phyloP scores from a whole-genome alignment of 768 basidiomycete species.

The Phylloporus rhodoxanthus region DNA sequence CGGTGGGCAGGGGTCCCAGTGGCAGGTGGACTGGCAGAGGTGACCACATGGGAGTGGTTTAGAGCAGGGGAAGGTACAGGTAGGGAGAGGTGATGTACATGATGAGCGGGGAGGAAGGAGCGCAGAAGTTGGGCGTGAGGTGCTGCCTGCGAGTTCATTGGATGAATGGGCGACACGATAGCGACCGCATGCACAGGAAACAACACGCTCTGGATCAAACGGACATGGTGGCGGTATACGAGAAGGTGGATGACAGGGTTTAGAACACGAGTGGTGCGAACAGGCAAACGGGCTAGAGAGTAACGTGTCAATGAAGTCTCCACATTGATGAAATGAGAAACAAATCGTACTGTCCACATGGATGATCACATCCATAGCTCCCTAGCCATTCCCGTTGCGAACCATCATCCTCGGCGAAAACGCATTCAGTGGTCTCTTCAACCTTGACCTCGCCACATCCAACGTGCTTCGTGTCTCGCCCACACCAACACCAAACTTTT shows the following conservation, averaged over 20 bases:
- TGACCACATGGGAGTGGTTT: slow-evolving; percentile 72
- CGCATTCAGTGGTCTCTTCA: slow-evolving; percentile 32
- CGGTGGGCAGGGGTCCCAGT: slow-evolving; percentile 73
- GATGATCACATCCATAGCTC: slow-evolving; percentile 50
- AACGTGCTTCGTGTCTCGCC: slow-evolving; percentile 52
- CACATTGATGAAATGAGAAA: not conserved
- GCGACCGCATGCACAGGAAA: slow-evolving; percentile 80
- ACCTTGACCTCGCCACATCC: slow-evolving; percentile 61
- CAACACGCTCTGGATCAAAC: slow-evolving; percentile 58
- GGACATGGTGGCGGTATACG: slow-evolving; percentile 59
- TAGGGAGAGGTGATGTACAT: slow-evolving; percentile 77
- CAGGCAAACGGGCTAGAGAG: slow-evolving; percentile 61
- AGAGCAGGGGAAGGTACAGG: slow-evolving; percentile 64
- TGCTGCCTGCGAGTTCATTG: slow-evolving; percentile 12
- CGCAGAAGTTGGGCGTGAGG: not conserved
- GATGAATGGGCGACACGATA: slow-evolving; percentile 36
- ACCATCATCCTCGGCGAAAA: slow-evolving; percentile 24
- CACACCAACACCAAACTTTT: slow-evolving; percentile 71
- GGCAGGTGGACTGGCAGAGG: slow-evolving; percentile 63
- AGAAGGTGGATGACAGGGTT: slow-evolving; percentile 74
- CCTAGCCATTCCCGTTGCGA: slow-evolving; percentile 58
- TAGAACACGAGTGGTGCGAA: slow-evolving; percentile 65
- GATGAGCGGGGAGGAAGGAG: slow-evolving; percentile 38
- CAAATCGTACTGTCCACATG: slow-evolving; percentile 50
- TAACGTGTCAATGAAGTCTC: not conserved